Base-by-base conservation (phyloP, 2,329 filamentous ascomycete species). In the Fusarium humuli region DNA sequence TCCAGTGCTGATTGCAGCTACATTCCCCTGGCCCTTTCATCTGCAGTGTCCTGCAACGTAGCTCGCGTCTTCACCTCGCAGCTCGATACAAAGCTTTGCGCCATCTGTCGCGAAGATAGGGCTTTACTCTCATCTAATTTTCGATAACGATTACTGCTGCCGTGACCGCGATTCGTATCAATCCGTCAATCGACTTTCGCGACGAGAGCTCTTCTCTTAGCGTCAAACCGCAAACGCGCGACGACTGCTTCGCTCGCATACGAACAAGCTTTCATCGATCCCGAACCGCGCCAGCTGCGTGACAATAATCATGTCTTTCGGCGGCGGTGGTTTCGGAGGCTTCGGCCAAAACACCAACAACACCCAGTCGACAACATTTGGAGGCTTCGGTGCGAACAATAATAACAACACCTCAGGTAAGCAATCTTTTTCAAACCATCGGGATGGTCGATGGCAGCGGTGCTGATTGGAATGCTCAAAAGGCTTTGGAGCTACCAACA, bases 261-360 rank as follows among this genome's bases (percentile, higher is more conserved):
- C 61, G 58, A 71, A 60, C 48, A 29, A 57, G 54, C 63, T 63
- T 64, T 56, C 23, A 61, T 55, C 67, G 37, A 63, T 59, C 65
- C 65, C 70, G 60, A 70, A 59, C 61, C 65, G 62, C 70, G 64
- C 70, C 58, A 67, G 70, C 52, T 53, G 64, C 52, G 46, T 63
- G 55, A 71, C 57, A 47, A 65, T 57, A 76, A 83, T 70, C 76
- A 89, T 89, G 87, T 87, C 87, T 75, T 87, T 87, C 74, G 83
- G 84, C 73, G 81, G 83, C 70, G 83, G 84, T 54, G 83, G 84
- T 54, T 73, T 77, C 63, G 70, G 73, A 27, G 71, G 87, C 83
- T 91, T 91, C 80, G 88, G 88, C 81, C 84, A 85, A 76, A 85
- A 84, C 69, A 88, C 70, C 67, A 83, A 75, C 68, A 80, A 76